phyloP scores from a whole-genome alignment of 768 basidiomycete species.

The Tulasnella sp. region DNA sequence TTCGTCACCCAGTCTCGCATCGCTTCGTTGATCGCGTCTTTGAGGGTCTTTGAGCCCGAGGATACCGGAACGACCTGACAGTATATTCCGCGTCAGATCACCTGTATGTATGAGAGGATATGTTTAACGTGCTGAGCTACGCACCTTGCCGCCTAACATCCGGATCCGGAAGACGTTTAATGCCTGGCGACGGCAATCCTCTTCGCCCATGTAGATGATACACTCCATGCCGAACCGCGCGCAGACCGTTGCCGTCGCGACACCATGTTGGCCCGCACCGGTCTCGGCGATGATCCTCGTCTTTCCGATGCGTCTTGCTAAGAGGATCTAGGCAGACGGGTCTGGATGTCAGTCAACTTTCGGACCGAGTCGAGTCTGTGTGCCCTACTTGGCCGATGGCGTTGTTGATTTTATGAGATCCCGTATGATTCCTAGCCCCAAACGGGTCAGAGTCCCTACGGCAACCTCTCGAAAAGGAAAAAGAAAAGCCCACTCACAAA shows the following conservation, averaged over 20 bases:
- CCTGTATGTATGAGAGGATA: neutral
- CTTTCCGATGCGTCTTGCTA: conserved; percentile 91
- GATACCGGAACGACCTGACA: conserved; percentile 86
- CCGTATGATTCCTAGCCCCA: conserved; percentile 74
- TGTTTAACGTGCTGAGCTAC: neutral
- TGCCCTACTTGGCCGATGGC: conserved; percentile 78
- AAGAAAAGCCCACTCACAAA: conserved; percentile 36
- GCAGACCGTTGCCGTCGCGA: conserved; percentile 96
- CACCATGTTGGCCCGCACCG: conserved; percentile 97
- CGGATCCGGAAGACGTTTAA: conserved; percentile 96
- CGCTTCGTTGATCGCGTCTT: conserved; percentile 98
- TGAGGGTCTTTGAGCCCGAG: conserved; percentile 89
- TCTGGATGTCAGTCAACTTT: conserved; percentile 1
- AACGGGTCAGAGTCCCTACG: conserved; percentile 6
- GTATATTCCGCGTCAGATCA: too few species aligned
- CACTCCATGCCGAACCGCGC: conserved; percentile 95
- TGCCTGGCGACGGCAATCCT: conserved; percentile 92
- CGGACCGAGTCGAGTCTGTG: neutral
- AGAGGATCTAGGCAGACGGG: conserved; percentile 51
- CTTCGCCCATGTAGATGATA: conserved; percentile 94
- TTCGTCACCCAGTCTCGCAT: conserved; percentile 99
- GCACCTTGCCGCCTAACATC: conserved; percentile 88
- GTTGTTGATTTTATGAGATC: conserved; percentile 99
- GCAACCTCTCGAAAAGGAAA: neutral
- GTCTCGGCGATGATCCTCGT: conserved; percentile 97